These are phyloP conservation scores for Haplographium delicatum DNA, from an alignment of 495 filamentous ascomycete genomes.

Conservation along the genomic window DNA sequence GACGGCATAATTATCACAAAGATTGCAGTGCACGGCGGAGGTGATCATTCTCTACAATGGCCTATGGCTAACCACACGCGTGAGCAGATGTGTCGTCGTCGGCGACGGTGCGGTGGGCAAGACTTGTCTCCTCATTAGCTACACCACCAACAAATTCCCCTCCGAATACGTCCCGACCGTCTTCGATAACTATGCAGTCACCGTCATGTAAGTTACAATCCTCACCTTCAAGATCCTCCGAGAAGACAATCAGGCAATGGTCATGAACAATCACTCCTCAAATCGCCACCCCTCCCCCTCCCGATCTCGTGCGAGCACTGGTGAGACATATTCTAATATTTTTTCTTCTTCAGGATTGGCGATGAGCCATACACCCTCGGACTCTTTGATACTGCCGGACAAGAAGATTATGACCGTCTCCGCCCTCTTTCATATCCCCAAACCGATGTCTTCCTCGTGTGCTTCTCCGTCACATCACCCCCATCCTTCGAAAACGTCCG, in stretches of 20 bases:
- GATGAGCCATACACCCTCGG: slow-evolving; percentile 98
- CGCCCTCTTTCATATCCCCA: slow-evolving; percentile 96
- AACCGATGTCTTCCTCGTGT: slow-evolving; percentile 98
- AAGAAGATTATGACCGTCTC: slow-evolving; percentile 98
- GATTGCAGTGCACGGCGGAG: no score
- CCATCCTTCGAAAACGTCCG: slow-evolving; percentile 98
- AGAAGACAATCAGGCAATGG: neutral
- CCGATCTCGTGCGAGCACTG: no score
- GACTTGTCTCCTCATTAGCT: slow-evolving; percentile 97
- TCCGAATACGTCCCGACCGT: slow-evolving; percentile 99
- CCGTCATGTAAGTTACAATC: slow-evolving; percentile 32
- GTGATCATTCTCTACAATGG: no score
- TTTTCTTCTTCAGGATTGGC: slow-evolving; percentile 77
- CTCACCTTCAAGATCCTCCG: neutral
- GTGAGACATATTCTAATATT: slow-evolving; percentile 10
- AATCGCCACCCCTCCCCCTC: no score
- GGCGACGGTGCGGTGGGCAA: slow-evolving; percentile 99
- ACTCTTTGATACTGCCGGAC: slow-evolving; percentile 96
- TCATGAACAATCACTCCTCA: neutral
- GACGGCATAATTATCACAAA: no score
- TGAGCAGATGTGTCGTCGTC: slow-evolving; percentile 76
- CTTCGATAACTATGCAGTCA: slow-evolving; percentile 99
- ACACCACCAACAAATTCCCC: slow-evolving; percentile 99
- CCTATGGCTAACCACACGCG: slow-evolving; percentile 15
- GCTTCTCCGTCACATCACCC: slow-evolving; percentile 98